Conservation (phyloP, 805 yeast species). For the Candida ficus region DNA sequence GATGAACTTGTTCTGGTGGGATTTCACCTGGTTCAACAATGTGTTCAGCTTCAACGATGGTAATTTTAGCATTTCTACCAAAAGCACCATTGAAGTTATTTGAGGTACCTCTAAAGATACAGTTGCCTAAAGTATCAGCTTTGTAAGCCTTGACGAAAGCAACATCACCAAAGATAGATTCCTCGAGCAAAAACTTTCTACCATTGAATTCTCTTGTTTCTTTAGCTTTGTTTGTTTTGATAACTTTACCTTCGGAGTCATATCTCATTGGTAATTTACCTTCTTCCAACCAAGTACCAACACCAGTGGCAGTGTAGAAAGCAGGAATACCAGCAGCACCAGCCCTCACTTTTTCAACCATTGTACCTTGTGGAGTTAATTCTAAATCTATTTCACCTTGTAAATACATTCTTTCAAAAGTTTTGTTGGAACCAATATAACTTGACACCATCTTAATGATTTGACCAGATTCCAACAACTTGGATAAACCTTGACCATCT, state of each 20-base stretch:
- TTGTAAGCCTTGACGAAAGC: conserved; percentile 44
- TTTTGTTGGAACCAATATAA: conserved; percentile 41
- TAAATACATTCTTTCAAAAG: conserved; percentile 35
- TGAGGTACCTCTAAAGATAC: conserved; percentile 42
- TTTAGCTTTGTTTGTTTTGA: conserved; percentile 32
- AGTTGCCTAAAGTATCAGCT: conserved; percentile 44
- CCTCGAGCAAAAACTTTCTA: conserved; percentile 37
- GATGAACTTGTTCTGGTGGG: conserved; percentile 39
- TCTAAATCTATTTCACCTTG: conserved; percentile 41
- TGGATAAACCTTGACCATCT: conserved; percentile 39
- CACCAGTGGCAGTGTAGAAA: conserved; percentile 45
- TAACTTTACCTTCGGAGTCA: conserved; percentile 27
- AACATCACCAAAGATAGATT: conserved; percentile 41
- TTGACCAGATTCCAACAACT: conserved; percentile 37
- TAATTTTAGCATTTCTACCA: conserved; percentile 39
- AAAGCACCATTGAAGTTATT: conserved; percentile 41
- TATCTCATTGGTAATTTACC: conserved; percentile 43
- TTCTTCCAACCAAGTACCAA: conserved; percentile 45
- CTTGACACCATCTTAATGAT: conserved; percentile 40
- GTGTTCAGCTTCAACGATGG: conserved; percentile 48
- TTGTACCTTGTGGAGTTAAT: conserved; percentile 47
- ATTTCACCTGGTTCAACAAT: conserved; percentile 43
- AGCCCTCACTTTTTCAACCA: conserved; percentile 44
- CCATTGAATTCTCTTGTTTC: conserved; percentile 41
- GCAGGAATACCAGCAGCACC: conserved; percentile 47